phyloP scores from a whole-genome alignment of 1,284 basidiomycete species.

The Sporisorium scitamineum region DNA sequence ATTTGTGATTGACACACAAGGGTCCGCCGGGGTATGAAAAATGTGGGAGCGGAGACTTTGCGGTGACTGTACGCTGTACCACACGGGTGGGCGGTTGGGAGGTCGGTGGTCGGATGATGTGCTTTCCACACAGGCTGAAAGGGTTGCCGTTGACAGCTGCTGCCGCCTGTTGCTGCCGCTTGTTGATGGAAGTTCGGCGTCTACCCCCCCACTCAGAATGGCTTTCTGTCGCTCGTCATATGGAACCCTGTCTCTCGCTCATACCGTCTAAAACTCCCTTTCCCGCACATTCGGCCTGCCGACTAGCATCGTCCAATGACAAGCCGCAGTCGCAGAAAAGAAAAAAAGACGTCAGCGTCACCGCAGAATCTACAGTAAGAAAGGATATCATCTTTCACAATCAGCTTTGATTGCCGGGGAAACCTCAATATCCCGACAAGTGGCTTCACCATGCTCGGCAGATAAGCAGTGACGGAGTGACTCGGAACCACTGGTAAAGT shows the following conservation, averaged over 20 bases:
- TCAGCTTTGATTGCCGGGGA: not conserved
- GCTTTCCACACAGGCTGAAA: not conserved
- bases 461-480: constrained; percentile 12
- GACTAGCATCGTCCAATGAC: too few species aligned
- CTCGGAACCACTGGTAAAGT: not conserved
- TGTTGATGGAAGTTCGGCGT: not conserved
- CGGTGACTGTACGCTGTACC: too few species aligned
- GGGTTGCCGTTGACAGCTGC: not conserved
- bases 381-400: not conserved
- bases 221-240: too few species aligned
- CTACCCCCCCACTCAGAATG: not conserved
- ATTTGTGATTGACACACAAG: not conserved
- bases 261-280: too few species aligned
- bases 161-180: constrained; percentile 1
- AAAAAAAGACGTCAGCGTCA: too few species aligned
- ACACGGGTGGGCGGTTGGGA: not conserved
- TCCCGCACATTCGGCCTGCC: too few species aligned
- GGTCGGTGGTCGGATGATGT: not conserved
- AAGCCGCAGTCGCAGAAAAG: too few species aligned
- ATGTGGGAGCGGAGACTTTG: too few species aligned
- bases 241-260: too few species aligned
- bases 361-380: too few species aligned
- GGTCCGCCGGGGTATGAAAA: constrained; percentile 3
- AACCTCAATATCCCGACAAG: too few species aligned
- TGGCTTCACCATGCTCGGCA: not conserved